A percentile compares a stretch with the other conserved stretches of the same genome.
phyloP scores from a whole-genome alignment of 495 filamentous ascomycete genomes.

The Hypoxylon cercidicola region DNA sequence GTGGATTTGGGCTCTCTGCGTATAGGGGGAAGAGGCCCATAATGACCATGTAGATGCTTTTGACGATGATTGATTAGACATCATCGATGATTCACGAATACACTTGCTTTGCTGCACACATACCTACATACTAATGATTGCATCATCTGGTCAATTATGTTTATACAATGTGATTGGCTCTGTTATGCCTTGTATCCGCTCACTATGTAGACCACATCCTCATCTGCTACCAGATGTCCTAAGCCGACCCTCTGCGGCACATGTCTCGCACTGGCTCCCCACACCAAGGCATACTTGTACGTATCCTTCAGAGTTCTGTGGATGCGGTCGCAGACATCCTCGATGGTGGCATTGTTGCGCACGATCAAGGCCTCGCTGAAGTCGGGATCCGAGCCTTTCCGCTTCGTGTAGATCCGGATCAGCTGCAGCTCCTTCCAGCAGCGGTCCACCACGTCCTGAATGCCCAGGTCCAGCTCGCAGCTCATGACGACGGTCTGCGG shows the following conservation, averaged over 20 bases:
- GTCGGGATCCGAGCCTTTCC: slow-evolving; percentile 91
- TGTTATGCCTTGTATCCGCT: slow-evolving; percentile 71
- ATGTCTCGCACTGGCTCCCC: slow-evolving; percentile 96
- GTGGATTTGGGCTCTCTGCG: background rate
- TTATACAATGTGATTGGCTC: slow-evolving; percentile 10
- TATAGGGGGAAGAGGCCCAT: slow-evolving; percentile 8
- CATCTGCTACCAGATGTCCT: slow-evolving; percentile 86
- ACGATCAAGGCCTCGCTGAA: slow-evolving; percentile 96
- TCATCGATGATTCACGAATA: slow-evolving; percentile 36
- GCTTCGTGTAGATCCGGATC: slow-evolving; percentile 95
- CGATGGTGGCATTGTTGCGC: slow-evolving; percentile 83
- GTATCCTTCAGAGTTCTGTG: slow-evolving; percentile 96
- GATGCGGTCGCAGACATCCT: slow-evolving; percentile 96
- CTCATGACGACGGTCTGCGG: slow-evolving; percentile 96
- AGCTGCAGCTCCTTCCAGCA: slow-evolving; percentile 95
- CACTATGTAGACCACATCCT: slow-evolving; percentile 98
- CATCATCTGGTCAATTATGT: background rate
- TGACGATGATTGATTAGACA: slow-evolving; percentile 15
- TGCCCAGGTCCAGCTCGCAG: slow-evolving; percentile 97
- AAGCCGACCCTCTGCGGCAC: slow-evolving; percentile 93
- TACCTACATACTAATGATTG: background rate
- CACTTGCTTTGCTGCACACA: slow-evolving; percentile 7
- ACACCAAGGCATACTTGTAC: slow-evolving; percentile 98
- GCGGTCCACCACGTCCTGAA: slow-evolving; percentile 92
- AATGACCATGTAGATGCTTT: slow-evolving; percentile 1